Evolutionary conservation across 225 moss, liverwort and hornwort species (phyloP).

Genomic region (Antitrichia curtipendula): DNA sequence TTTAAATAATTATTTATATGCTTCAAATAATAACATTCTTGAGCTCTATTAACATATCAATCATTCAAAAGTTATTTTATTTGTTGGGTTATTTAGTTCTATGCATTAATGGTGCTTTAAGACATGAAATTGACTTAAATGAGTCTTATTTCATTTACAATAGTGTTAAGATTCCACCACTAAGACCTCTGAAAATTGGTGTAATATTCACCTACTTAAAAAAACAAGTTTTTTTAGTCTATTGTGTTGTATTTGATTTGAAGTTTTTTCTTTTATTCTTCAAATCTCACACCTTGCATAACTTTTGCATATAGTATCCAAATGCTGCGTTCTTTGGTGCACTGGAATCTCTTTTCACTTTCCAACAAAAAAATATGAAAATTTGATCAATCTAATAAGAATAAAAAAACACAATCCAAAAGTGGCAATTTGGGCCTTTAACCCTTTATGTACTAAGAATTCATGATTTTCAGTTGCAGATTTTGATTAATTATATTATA

Average conservation of each 20-base stretch:
- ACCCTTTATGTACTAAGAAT: too few species aligned
- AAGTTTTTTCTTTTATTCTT: not conserved
- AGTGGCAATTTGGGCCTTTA: too few species aligned
- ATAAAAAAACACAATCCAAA: fast-evolving
- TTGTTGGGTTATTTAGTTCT: fast-evolving
- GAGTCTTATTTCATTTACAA: not conserved
- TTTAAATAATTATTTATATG: not conserved
- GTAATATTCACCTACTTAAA: not conserved
- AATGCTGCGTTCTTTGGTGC: too few species aligned
- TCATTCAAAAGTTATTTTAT: not conserved
- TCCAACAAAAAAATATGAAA: too few species aligned
- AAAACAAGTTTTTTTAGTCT: not conserved
- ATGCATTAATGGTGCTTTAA: not conserved
- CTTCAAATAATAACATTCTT: fast-evolving
- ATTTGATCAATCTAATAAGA: too few species aligned
- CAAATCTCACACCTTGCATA: not conserved
- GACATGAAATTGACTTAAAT: not conserved
- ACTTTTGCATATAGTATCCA: not conserved
- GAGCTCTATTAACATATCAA: too few species aligned
- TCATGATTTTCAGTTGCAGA: too few species aligned
- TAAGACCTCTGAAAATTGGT: not conserved
- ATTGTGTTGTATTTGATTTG: not conserved
- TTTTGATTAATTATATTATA: too few species aligned
- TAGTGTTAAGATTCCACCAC: not conserved
- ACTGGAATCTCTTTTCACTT: too few species aligned